These are phyloP conservation scores for Sporothrix inflata DNA, from an alignment of 2,329 filamentous ascomycete species.

Conservation along the genomic window DNA sequence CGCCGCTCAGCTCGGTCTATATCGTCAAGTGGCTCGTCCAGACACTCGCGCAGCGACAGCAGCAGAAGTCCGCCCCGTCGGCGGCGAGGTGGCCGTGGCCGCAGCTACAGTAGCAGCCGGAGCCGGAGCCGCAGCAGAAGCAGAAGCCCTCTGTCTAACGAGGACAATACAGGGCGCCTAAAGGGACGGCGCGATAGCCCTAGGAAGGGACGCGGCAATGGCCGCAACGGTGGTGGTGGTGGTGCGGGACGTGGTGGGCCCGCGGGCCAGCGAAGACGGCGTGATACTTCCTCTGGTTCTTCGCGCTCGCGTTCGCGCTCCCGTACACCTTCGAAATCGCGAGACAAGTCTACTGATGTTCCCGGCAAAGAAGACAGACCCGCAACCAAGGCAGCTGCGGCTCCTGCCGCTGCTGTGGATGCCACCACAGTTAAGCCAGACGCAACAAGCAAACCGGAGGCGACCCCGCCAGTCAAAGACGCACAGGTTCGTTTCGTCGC, in stretches of 20 bases:
- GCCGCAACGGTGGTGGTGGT: slow-evolving; percentile 23
- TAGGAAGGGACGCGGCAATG: slow-evolving; percentile 17
- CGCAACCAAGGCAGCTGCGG: slow-evolving; percentile 36
- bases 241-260: slow-evolving; percentile 7
- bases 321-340: slow-evolving; percentile 47
- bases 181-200: not conserved
- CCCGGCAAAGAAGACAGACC: slow-evolving; percentile 52
- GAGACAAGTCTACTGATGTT: slow-evolving; percentile 62
- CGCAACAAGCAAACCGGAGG: not conserved
- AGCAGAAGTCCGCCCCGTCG: slow-evolving; percentile 7
- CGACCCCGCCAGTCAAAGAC: slow-evolving; percentile 32
- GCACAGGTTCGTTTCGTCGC: slow-evolving; percentile 38
- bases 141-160: slow-evolving; percentile 33
- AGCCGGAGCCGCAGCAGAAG: slow-evolving; percentile 39
- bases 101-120: slow-evolving; percentile 36
- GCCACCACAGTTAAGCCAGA: not conserved
- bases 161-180: not conserved
- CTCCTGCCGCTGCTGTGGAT: slow-evolving; percentile 22
- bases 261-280: slow-evolving; percentile 43
- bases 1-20: slow-evolving; percentile 44
- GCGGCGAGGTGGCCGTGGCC: slow-evolving; percentile 35
- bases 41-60: slow-evolving; percentile 40
- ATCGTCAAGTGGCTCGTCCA: slow-evolving; percentile 45
- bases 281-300: slow-evolving; percentile 57
- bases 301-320: slow-evolving; percentile 42